Conservation (phyloP, 1,139 yeast genomes). For the Zygosaccharomyces sapae region DNA sequence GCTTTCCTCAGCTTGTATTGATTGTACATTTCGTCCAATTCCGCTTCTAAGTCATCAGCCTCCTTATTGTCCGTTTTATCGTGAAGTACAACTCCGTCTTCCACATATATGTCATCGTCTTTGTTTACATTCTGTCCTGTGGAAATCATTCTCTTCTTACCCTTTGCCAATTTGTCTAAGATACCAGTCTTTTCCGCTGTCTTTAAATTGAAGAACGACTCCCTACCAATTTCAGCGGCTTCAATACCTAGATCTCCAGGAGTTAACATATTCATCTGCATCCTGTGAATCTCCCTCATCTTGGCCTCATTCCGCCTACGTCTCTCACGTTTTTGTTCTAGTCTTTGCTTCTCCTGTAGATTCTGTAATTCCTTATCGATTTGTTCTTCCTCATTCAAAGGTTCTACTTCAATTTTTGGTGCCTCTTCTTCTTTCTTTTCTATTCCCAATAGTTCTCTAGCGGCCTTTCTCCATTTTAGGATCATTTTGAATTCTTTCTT, state of each 20-base stretch:
- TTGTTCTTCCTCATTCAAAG: conserved; percentile 80
- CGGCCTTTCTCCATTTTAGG: conserved; percentile 82
- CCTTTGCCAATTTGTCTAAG: conserved; percentile 66
- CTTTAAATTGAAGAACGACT: conserved; percentile 75
- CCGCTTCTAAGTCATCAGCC: conserved; percentile 69
- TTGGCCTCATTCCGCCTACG: conserved; percentile 76
- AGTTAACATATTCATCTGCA: conserved; percentile 95
- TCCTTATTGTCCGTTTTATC: conserved; percentile 45
- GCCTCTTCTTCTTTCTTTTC: conserved; percentile 49
- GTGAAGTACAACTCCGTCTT: conserved; percentile 40
- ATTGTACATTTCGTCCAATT: conserved; percentile 77
- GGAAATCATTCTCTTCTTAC: conserved; percentile 76
- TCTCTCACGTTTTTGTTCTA: conserved; percentile 70
- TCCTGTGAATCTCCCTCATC: conserved; percentile 82
- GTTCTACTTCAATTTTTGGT: conserved; percentile 54
- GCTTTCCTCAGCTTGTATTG: conserved; percentile 68
- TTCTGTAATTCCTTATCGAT: conserved; percentile 78
- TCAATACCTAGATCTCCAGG: conserved; percentile 92
- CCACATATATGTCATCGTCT: conserved; percentile 51
- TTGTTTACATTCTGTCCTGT: conserved; percentile 49
- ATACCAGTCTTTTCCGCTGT: conserved; percentile 84
- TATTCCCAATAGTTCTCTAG: conserved; percentile 72
- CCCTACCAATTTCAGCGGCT: conserved; percentile 79
- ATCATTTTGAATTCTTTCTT: conserved; percentile 84
- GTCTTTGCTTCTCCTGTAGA: conserved; percentile 67